phyloP scores from a whole-genome alignment of 345 rosid genomes.

The Eucalyptus sp. region DNA sequence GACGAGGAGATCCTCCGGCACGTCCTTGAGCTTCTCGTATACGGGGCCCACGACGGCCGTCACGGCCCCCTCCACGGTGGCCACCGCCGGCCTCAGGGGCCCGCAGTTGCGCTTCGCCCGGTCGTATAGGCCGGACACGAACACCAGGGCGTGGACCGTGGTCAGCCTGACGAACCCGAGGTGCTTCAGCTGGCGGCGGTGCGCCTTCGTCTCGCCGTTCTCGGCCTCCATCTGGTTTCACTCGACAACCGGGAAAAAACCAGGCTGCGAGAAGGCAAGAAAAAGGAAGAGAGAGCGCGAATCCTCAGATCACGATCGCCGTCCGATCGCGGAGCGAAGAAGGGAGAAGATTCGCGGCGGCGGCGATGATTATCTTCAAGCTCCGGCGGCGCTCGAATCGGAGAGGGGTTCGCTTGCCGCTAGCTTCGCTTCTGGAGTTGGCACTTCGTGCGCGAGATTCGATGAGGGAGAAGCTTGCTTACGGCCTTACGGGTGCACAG shows the following conservation, averaged over 20 bases:
- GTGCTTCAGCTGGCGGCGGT: conserved; percentile 34
- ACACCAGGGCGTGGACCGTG: conserved; percentile 37
- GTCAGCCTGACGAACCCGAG: conserved; percentile 56
- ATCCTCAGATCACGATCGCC: not conserved
- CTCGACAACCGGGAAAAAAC: not conserved
- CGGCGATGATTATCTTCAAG: not conserved
- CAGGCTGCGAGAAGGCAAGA: not conserved
- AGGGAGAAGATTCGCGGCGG: not conserved
- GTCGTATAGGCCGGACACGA: conserved; percentile 45
- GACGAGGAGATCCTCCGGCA: conserved; percentile 60
- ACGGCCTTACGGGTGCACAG: not conserved
- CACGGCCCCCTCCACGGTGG: conserved; percentile 58
- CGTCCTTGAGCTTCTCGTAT: conserved; percentile 37
- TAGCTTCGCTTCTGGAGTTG: not conserved
- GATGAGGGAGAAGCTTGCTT: not conserved
- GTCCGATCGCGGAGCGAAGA: not conserved
- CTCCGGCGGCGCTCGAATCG: not conserved
- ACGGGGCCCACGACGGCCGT: conserved; percentile 58
- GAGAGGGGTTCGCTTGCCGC: not conserved
- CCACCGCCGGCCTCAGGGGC: conserved; percentile 57
- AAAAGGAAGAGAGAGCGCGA: not conserved
- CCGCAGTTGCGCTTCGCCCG: conserved; percentile 78
- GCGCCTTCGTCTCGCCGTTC: conserved; percentile 9
- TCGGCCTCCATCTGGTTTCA: conserved; percentile 29
- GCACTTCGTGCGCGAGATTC: not conserved